phyloP scores from a whole-genome alignment of 352 stramenopile genomes.

The Pythium phragmiticola region DNA sequence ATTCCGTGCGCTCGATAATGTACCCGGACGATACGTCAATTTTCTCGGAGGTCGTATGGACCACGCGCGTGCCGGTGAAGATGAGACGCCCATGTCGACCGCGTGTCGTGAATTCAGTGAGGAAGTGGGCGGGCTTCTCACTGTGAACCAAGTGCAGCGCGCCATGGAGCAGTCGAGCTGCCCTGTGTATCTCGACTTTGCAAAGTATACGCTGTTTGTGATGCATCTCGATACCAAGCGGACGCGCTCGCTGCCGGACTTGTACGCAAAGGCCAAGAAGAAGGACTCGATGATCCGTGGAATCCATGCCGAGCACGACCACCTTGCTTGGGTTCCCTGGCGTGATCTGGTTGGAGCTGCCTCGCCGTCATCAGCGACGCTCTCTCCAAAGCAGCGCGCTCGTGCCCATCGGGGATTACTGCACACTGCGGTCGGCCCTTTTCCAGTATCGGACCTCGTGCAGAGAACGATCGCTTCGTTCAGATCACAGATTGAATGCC shows the following conservation, averaged over 20 bases:
- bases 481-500: not conserved
- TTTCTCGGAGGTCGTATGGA: conserved; percentile 6
- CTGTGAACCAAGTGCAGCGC: not conserved
- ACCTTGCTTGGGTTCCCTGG: conserved; percentile 8
- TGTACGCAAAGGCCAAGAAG: conserved; percentile 7
- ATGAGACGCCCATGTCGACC: conserved; percentile 2
- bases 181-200: conserved; percentile 6
- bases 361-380: not conserved
- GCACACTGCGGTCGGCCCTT: not conserved
- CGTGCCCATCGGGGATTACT: not conserved
- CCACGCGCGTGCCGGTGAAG: not conserved
- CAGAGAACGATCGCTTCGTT: conserved; percentile 1
- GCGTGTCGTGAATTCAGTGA: conserved; percentile 9
- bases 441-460: conserved; percentile 3
- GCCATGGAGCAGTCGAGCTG: conserved; percentile 5
- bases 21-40: conserved; percentile 1
- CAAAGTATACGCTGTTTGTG: conserved; percentile 17
- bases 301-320: conserved; percentile 4
- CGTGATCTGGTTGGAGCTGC: not conserved
- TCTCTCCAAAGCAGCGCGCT: not conserved
- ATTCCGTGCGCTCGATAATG: conserved; percentile 5
- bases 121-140: conserved; percentile 8
- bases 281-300: not conserved
- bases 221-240: not conserved
- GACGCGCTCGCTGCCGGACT: not conserved